Conservation (phyloP, 305 asterid genomes). For the Fraxinus dipetala region DNA sequence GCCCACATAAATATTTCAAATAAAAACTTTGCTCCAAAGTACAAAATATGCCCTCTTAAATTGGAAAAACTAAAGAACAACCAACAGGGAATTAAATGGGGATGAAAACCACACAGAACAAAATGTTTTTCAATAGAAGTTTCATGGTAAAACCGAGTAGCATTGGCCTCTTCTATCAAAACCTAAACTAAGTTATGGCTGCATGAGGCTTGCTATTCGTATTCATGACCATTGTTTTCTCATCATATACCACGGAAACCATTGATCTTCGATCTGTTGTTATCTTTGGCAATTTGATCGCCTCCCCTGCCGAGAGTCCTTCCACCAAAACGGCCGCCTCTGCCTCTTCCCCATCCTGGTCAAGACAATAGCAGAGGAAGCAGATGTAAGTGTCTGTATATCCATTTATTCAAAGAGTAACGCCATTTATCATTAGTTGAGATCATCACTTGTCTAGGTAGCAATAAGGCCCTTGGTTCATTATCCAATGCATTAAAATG, state of each 20-base stretch:
- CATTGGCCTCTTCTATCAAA: conserved; percentile 30
- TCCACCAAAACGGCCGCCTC: conserved; percentile 63
- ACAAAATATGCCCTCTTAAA: not conserved
- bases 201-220: conserved; percentile 1
- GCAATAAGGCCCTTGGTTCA: not conserved
- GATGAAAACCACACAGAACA: not conserved
- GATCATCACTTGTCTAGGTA: not conserved
- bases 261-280: conserved; percentile 29
- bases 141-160: conserved; percentile 18
- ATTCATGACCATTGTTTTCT: conserved; percentile 20
- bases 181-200: conserved; percentile 11
- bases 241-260: conserved; percentile 41
- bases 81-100: not conserved
- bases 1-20: conserved; percentile 6
- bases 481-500: not conserved
- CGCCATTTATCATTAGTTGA: not conserved
- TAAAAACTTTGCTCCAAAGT: conserved; percentile 1
- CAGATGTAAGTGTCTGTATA: conserved; percentile 4
- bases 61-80: not conserved
- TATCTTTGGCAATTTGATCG: conserved; percentile 26
- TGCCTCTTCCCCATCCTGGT: conserved; percentile 63
- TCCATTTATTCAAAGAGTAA: not conserved
- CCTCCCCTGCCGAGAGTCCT: conserved; percentile 48
- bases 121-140: not conserved
- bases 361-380: conserved; percentile 12